Evolutionary conservation across 768 basidiomycete genomes (phyloP), one percentile per base, ranked within the genome.

Genomic region (Mycena rebaudengoi): DNA sequence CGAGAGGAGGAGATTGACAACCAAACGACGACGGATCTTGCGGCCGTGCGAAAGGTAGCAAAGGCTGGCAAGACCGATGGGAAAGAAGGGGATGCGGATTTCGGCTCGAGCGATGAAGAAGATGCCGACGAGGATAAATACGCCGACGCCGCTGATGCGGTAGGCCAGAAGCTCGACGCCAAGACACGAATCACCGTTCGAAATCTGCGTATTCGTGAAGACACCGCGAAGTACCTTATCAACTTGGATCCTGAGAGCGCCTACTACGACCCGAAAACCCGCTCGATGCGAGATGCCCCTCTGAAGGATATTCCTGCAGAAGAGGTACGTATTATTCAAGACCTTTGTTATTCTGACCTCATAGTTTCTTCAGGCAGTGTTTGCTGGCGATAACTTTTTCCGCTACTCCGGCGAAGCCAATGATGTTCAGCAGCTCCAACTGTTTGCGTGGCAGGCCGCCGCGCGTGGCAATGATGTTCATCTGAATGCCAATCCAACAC

Each of bases 241-340:
- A 99, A 99, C 75, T 76, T 99, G 75, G 96, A 99, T 76, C 91
- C 92, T 1, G 91, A 94, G 0, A 95, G 93, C 70, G 98, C 98
- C 10, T 98, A 99, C 80, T 99, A 99, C 74, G 98, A 99, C 73
- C 98, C 98, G 46, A 99, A 99, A 82, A 99, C 98, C 13, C 91
- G 98, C 72, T 98, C 97, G 7, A 99, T 99, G 98, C 91, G 98
- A 78, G 98, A 99, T 72, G 96, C 97, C 40, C 98, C 97, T 0
- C 63, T 89, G 14, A 88, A 86, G 74, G 86, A 88, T 68, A 81
- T 93, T 25, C 82, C 88, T 7, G 79, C 93, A n/a, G 95, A 97
- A 77, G 97, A 99, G 71, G 96, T 96, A 73, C 51, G 91, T 79
- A 8, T 35, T 23, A 13, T 50, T 50, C 23, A 23, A 3, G 28